These are phyloP conservation scores for Nannizzia gypsea DNA, from an alignment of 2,329 filamentous ascomycete species.

Conservation along the genomic window DNA sequence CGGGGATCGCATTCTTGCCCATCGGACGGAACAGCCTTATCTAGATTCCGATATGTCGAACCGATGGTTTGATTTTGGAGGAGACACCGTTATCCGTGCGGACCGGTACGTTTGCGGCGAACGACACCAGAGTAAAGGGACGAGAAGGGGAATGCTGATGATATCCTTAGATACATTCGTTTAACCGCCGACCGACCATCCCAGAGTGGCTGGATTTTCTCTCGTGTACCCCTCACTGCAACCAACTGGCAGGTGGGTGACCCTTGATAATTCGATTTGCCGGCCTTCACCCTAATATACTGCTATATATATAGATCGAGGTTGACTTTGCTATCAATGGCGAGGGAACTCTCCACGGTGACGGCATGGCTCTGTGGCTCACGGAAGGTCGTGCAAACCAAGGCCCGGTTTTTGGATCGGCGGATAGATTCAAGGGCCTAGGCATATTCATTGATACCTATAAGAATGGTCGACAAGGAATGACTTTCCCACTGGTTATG, in stretches of 20 bases:
- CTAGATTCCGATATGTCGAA: conserved; percentile 96
- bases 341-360: conserved; percentile 78
- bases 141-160: conserved; percentile 17
- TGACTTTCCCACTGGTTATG: conserved; percentile 96
- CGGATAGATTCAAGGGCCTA: conserved; percentile 83
- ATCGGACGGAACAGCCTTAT: conserved; percentile 55
- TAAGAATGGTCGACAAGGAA: conserved; percentile 96
- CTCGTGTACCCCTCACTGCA: conserved; percentile 82
- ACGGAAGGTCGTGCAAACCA: conserved; percentile 76
- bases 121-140: background rate
- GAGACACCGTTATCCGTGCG: conserved; percentile 72
- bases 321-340: conserved; percentile 92
- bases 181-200: conserved; percentile 83
- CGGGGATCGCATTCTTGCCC: background rate
- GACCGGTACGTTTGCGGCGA: conserved; percentile 39
- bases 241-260: conserved; percentile 80
- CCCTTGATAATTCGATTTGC: background rate
- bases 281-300: background rate
- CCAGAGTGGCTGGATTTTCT: conserved; percentile 87
- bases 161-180: conserved; percentile 62
- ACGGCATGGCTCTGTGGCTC: conserved; percentile 96
- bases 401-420: conserved; percentile 77
- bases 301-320: conserved; percentile 52
- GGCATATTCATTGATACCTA: conserved; percentile 97
- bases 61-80: conserved; percentile 98